Conservation (phyloP, 768 basidiomycete species). For the Pleurotus platypus region DNA sequence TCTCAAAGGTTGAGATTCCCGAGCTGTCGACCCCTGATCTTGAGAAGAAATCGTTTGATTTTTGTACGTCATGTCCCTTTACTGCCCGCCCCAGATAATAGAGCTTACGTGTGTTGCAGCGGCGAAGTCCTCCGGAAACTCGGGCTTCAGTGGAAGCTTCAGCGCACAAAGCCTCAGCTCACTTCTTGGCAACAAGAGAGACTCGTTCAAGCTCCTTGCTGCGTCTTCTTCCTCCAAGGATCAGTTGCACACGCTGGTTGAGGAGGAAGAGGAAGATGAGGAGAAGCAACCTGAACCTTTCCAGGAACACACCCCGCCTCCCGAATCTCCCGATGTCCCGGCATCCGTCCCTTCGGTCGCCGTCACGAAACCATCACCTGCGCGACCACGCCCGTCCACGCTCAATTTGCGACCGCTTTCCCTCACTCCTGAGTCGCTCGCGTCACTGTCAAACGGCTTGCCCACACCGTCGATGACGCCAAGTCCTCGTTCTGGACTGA, state of each 20-base stretch:
- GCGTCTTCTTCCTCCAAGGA: slow-evolving; percentile 67
- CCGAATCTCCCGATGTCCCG: slow-evolving; percentile 21
- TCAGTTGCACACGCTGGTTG: slow-evolving; percentile 72
- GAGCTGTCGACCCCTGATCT: slow-evolving; percentile 62
- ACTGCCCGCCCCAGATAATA: slow-evolving; percentile 8
- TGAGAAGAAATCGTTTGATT: slow-evolving; percentile 57
- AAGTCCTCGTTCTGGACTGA: slow-evolving; percentile 43
- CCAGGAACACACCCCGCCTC: slow-evolving; percentile 18
- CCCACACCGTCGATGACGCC: slow-evolving; percentile 58
- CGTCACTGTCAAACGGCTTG: slow-evolving; percentile 30
- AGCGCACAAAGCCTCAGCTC: slow-evolving; percentile 30
- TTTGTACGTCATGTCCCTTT: slow-evolving; percentile 47
- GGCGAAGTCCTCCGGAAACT: slow-evolving; percentile 50
- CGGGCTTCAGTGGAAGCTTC: slow-evolving; percentile 32
- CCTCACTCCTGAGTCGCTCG: slow-evolving; percentile 53
- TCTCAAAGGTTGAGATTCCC: slow-evolving; percentile 80
- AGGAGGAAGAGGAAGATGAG: slow-evolving; percentile 86
- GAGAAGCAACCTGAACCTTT: slow-evolving; percentile 26
- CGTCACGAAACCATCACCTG: slow-evolving; percentile 26
- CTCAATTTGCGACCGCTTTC: slow-evolving; percentile 70
- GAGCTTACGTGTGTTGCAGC: slow-evolving; percentile 33
- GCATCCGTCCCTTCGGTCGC: slow-evolving; percentile 27
- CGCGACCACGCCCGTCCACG: slow-evolving; percentile 63
- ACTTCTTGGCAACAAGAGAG: slow-evolving; percentile 58
- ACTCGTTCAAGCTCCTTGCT: slow-evolving; percentile 74